Conservation (phyloP, 352 stramenopile genomes). For the Phytophthora niederhauseri region DNA sequence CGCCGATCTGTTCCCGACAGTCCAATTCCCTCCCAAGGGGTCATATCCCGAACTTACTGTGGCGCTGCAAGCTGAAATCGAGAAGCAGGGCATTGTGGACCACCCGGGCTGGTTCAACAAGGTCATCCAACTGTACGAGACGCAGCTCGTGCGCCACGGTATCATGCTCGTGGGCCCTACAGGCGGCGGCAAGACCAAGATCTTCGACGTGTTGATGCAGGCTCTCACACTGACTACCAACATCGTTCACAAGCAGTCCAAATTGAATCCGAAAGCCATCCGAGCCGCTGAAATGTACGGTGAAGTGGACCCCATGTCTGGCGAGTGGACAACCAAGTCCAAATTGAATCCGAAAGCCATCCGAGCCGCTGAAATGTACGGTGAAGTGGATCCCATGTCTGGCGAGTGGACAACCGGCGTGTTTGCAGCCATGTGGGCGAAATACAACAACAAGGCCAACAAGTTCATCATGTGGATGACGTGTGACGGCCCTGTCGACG, state of each 20-base stretch:
- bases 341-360: slow-evolving; percentile 99
- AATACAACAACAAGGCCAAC: slow-evolving; percentile 98
- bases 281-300: slow-evolving; percentile 98
- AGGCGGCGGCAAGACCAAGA: slow-evolving; percentile 97
- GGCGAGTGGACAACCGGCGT: slow-evolving; percentile 98
- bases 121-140: slow-evolving; percentile 98
- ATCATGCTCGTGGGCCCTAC: slow-evolving; percentile 99
- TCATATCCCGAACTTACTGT: slow-evolving; percentile 97
- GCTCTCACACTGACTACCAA: slow-evolving; percentile 93
- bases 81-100: slow-evolving; percentile 92
- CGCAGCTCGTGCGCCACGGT: slow-evolving; percentile 96
- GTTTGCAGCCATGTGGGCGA: slow-evolving; percentile 98
- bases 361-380: slow-evolving; percentile 98
- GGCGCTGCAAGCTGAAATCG: slow-evolving; percentile 88
- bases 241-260: slow-evolving; percentile 95
- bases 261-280: slow-evolving; percentile 98
- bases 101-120: slow-evolving; percentile 94
- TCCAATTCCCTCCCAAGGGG: slow-evolving; percentile 90
- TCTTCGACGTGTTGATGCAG: slow-evolving; percentile 95
- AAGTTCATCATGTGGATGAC: slow-evolving; percentile 99
- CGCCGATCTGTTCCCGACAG: slow-evolving; percentile 96
- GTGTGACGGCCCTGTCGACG: slow-evolving; percentile 96
- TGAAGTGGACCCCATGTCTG: slow-evolving; percentile 95
- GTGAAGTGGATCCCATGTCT: slow-evolving; percentile 96
- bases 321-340: slow-evolving; percentile 98